Conservation (phyloP, 1,284 basidiomycete species). For the Ganoderma lucidum region DNA sequence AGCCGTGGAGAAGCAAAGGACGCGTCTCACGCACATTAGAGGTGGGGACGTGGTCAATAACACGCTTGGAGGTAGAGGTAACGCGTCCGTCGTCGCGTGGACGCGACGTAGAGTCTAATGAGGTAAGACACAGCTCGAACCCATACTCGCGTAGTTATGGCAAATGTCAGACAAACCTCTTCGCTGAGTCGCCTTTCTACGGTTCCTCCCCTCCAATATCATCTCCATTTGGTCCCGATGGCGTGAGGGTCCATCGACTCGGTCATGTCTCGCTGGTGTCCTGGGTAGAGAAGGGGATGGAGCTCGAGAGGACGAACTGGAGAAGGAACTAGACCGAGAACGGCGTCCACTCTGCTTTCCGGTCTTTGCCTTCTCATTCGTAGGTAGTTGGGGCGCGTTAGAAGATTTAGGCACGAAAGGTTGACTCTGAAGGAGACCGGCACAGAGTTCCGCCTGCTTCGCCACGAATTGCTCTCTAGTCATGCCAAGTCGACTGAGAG, state of each 20-base stretch:
- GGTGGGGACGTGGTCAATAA: constrained; percentile 35
- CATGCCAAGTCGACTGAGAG: constrained; percentile 29
- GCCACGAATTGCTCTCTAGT: constrained; percentile 31
- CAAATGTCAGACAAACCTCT: constrained; percentile 33
- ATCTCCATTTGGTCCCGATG: constrained; percentile 76
- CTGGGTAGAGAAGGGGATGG: constrained; percentile 25
- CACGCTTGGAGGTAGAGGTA: constrained; percentile 39
- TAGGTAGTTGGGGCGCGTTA: constrained; percentile 1
- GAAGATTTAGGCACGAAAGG: constrained; percentile 26
- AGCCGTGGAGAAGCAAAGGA: constrained; percentile 12
- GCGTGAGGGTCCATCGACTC: constrained; percentile 64
- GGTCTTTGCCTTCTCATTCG: not conserved
- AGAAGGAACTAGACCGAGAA: constrained; percentile 58
- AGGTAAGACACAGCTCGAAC: not conserved
- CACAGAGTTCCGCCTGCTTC: constrained; percentile 29
- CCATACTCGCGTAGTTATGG: not conserved
- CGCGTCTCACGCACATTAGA: constrained; percentile 44
- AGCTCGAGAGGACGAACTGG: constrained; percentile 48
- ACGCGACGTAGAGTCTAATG: constrained; percentile 54
- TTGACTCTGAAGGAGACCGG: constrained; percentile 28
- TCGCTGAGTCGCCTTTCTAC: constrained; percentile 57
- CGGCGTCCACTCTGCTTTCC: constrained; percentile 37
- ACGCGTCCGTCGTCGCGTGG: constrained; percentile 62
- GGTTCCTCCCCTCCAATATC: constrained; percentile 72
- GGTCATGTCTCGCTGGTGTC: constrained; percentile 62